A percentile compares a stretch with the other conserved stretches of the same genome.
phyloP scores from a whole-genome alignment of 2,329 filamentous ascomycete species.

The Alternaria ventricosa region DNA sequence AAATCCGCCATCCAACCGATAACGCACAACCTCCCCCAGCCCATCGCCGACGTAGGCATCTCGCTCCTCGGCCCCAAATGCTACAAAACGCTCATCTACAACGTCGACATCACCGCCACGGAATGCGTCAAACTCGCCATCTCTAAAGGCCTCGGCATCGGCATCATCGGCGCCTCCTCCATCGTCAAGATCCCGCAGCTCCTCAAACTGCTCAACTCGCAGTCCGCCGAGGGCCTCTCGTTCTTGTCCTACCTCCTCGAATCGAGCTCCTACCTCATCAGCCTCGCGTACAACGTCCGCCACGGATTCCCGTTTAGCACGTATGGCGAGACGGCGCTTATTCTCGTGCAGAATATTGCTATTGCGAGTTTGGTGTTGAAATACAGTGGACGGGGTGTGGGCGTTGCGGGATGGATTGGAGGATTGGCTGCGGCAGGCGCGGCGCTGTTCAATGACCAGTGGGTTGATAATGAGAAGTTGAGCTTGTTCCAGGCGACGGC shows the following conservation, averaged over 20 bases:
- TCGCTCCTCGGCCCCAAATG: slow-evolving; percentile 78
- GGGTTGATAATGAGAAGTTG: slow-evolving; percentile 72
- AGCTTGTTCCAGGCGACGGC: slow-evolving; percentile 82
- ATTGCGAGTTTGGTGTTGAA: slow-evolving; percentile 87
- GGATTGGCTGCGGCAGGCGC: slow-evolving; percentile 73
- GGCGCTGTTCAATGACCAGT: slow-evolving; percentile 70
- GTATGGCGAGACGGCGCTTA: slow-evolving; percentile 92
- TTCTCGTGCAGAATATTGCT: slow-evolving; percentile 88
- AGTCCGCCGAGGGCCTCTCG: slow-evolving; percentile 81
- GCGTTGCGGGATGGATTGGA: slow-evolving; percentile 79
- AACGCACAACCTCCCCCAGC: slow-evolving; percentile 54
- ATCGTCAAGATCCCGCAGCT: slow-evolving; percentile 98
- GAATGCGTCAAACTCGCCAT: slow-evolving; percentile 88
- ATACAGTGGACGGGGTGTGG: slow-evolving; percentile 72
- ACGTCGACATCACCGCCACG: slow-evolving; percentile 78
- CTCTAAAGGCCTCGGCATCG: slow-evolving; percentile 90
- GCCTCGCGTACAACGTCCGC: slow-evolving; percentile 88
- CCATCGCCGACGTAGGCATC: slow-evolving; percentile 42
- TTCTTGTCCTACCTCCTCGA: slow-evolving; percentile 94
- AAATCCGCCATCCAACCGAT: slow-evolving; percentile 53
- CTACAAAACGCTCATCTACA: slow-evolving; percentile 84
- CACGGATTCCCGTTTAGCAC: slow-evolving; percentile 95
- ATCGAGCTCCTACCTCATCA: slow-evolving; percentile 85
- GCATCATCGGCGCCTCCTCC: slow-evolving; percentile 86
- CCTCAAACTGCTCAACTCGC: slow-evolving; percentile 82